These are phyloP conservation scores for Gelatoporia subvermispora DNA, from an alignment of 768 basidiomycete genomes.

Conservation along the genomic window DNA sequence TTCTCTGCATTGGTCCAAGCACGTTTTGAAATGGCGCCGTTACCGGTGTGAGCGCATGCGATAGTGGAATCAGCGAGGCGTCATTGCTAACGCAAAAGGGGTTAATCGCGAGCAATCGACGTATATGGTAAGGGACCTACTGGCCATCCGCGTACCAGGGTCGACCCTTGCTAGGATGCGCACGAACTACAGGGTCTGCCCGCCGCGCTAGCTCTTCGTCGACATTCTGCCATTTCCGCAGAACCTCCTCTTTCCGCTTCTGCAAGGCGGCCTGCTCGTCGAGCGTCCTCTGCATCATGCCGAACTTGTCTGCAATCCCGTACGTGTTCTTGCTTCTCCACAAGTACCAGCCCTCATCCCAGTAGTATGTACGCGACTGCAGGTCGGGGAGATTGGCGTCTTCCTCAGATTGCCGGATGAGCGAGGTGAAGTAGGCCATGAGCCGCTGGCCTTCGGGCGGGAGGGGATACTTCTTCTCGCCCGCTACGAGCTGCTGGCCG, in stretches of 20 bases:
- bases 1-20: slow-evolving; percentile 51
- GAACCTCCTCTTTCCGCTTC: slow-evolving; percentile 36
- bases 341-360: slow-evolving; percentile 75
- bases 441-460: slow-evolving; percentile 61
- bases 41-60: slow-evolving; percentile 51
- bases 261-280: slow-evolving; percentile 43
- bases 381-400: slow-evolving; percentile 5
- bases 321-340: slow-evolving; percentile 56
- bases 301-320: slow-evolving; percentile 50
- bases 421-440: slow-evolving; percentile 28
- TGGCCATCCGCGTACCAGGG: neutral
- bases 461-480: slow-evolving; percentile 44
- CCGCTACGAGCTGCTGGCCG: slow-evolving; percentile 1
- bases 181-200: neutral
- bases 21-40: slow-evolving; percentile 48
- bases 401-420: slow-evolving; percentile 7
- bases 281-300: slow-evolving; percentile 56
- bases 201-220: neutral
- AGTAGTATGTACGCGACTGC: slow-evolving; percentile 44
- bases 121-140: neutral
- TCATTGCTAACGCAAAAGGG: slow-evolving; percentile 11
- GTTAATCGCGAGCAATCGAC: neutral
- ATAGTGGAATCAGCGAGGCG: slow-evolving; percentile 54
- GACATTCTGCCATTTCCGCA: slow-evolving; percentile 46
- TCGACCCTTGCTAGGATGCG: neutral